Evolutionary conservation across 345 rosid genomes (phyloP).

Genomic region (Rubroshorea leprosula): DNA sequence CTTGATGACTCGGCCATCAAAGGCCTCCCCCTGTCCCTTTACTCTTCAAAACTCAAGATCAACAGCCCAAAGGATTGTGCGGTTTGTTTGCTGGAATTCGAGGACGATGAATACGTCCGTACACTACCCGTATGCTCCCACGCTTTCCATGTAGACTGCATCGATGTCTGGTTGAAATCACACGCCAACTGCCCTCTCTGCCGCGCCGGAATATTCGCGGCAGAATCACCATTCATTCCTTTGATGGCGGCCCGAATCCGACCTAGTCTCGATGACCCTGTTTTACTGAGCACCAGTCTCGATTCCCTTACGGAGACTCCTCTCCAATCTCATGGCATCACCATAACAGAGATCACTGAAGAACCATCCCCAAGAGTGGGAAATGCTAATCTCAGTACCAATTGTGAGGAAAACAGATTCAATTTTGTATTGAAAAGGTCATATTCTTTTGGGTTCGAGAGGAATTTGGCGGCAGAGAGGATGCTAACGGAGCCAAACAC

Average conservation of each 20-base stretch:
- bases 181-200: conserved; percentile 94
- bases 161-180: conserved; percentile 82
- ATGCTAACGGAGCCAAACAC: conserved; percentile 63
- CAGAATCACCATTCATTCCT: conserved; percentile 66
- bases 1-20: conserved; percentile 87
- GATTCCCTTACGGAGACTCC: conserved; percentile 25
- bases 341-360: conserved; percentile 48
- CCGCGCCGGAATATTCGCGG: conserved; percentile 62
- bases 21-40: conserved; percentile 66
- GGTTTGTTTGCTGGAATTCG: conserved; percentile 84
- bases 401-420: conserved; percentile 40
- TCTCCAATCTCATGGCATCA: conserved; percentile 11
- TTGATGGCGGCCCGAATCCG: conserved; percentile 87
- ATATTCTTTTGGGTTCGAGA: conserved; percentile 77
- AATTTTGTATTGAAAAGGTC: conserved; percentile 58
- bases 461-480: conserved; percentile 66
- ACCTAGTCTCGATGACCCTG: conserved; percentile 62
- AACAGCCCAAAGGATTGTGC: conserved; percentile 55
- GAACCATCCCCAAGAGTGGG: conserved; percentile 35
- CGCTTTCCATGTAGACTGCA: conserved; percentile 90
- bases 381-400: conserved; percentile 20
- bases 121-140: conserved; percentile 81
- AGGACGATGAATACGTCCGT: conserved; percentile 70
- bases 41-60: conserved; percentile 26
- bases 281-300: conserved; percentile 24